Evolutionary conservation across 257 asterid genomes (phyloP), one percentile per base, ranked within the genome.

Genomic region (Solanum ossicruentum): DNA sequence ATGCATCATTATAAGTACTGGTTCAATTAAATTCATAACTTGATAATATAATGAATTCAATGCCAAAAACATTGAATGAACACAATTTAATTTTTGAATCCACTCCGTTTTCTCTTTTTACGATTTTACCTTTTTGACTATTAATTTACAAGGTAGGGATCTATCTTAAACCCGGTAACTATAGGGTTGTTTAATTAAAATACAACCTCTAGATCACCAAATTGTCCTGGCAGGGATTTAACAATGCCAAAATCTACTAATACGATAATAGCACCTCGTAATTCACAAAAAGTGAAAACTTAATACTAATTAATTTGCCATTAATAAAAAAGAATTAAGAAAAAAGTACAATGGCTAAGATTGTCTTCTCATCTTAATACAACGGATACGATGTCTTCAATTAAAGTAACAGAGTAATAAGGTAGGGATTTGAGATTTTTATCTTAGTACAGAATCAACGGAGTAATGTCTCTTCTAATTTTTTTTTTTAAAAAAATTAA

Each of bases 301-400:
- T n/a, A 21, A 4, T 55, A 80, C 3, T 80, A 47, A 60, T 57
- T 39, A 58, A 60, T 36, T 21, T 15, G 13, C 13, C 56, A 58
- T 7, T 81, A 41, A 16, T 43, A 20, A 49, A 41, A 28, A 28
- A 28, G 32, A 26, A 58, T 7, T 81, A 39, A 16, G 23, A 20
- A 49, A 41, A 43, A 9, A n/a, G 54, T 49, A 43, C 13, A 65
- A 54, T 45, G 80, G 73, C 13, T 57, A 80, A 80, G 80, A 84
- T 73, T 86, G 86, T 84, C 87, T 88, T 71, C 61, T 17, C 52
- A 86, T 86, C 32, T 21, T 12, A 47, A 54, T 60, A 84, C 86
- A 84, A 7, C 15, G 60, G 75, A 51, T 21, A 51, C 80, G 67
- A 77, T 77, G 83, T 84, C 54, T 82, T 85, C 88, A 66, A 20